Base-by-base conservation (phyloP, 495 filamentous ascomycete genomes). In the Neurospora tetraspora region DNA sequence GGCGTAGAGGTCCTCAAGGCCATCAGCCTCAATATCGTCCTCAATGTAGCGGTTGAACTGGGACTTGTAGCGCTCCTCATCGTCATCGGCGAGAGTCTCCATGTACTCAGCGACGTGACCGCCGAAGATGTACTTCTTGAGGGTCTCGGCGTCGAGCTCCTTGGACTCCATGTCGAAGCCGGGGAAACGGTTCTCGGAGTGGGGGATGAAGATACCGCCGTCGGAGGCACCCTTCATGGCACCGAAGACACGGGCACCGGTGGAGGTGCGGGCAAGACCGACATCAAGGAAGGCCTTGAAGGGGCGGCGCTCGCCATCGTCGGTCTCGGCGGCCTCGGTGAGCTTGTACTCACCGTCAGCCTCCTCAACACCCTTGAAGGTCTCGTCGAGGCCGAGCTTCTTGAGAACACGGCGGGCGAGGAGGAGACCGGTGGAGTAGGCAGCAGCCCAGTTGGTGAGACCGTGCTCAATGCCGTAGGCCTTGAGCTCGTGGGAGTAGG, bases 151-250 rank as follows among this genome's bases (percentile, higher is more conserved):
- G 77, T 99, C 96, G 78, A 99, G 93, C 88, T 98, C 91, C 89
- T 99, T 93, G 78, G 85, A 83, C 88, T 99, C 96, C 39, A 97
- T 91, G 81, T 99, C 96, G 90, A 85, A 99, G 81, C 96, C 96
- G 80, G 96, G 96, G 92, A 98, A 99, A 80, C 96, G 94, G 86
- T 93, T 97, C 88, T 97, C 94, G 76, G 94, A 97, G 91, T 99
- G 96, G 77, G 96, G 96, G 78, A 99, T 87, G 85, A 93, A 90
- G 86, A 99, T 91, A 82, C 96, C 96, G 83, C 96, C 96, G 85
- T 99, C 96, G 74, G 93, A 97, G 78, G 96, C 96, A 88, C 96
- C 96, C 91, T 99, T 99, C 94, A 99, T 96, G 84, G 94, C 96
- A 84, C 91, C 96, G 85, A 99, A 99, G 86, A 99, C 88, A 85